A percentile compares a stretch with the other conserved stretches of the same genome.
Conservation (phyloP, 495 filamentous ascomycete genomes). For the Glutinoglossum americanum region DNA sequence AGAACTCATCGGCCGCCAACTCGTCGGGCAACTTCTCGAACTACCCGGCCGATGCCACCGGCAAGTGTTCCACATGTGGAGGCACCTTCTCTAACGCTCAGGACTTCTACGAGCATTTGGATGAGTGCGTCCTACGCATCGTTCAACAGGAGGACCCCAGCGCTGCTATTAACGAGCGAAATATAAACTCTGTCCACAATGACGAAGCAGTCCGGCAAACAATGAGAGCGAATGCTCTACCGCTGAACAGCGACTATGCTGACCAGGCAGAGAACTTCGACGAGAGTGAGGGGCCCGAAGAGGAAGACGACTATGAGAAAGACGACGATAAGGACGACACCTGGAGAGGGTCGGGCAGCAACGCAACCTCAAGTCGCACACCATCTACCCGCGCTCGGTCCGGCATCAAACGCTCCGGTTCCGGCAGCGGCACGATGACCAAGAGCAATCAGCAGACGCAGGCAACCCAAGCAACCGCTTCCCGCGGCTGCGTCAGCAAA, state of each 20-base stretch:
- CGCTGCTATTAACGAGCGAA: conserved; percentile 82
- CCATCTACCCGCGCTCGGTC: conserved; percentile 6
- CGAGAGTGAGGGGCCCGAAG: conserved; percentile 31
- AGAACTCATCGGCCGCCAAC: conserved; percentile 30
- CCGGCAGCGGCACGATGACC: conserved; percentile 17
- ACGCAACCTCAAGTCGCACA: conserved; percentile 17
- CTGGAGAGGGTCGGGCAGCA: conserved; percentile 15
- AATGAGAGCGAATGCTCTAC: conserved; percentile 42
- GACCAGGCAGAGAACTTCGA: conserved; percentile 22
- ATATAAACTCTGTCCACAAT: conserved; percentile 59
- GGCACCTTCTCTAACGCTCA: conserved; percentile 83
- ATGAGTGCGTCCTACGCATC: conserved; percentile 93
- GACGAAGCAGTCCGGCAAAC: conserved; percentile 70
- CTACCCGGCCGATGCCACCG: conserved; percentile 54
- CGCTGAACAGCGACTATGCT: conserved; percentile 14
- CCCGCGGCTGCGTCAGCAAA: not conserved
- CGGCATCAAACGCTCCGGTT: conserved; percentile 13
- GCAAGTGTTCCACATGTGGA: conserved; percentile 92
- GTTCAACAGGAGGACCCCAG: conserved; percentile 94
- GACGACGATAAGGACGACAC: conserved; percentile 37
- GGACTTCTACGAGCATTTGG: conserved; percentile 97
- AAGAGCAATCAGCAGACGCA: not conserved
- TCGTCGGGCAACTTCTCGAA: conserved; percentile 35
- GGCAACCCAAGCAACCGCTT: not conserved
- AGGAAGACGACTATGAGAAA: conserved; percentile 38